Conservation (phyloP, 768 basidiomycete species). For the Lentinula sp. region DNA sequence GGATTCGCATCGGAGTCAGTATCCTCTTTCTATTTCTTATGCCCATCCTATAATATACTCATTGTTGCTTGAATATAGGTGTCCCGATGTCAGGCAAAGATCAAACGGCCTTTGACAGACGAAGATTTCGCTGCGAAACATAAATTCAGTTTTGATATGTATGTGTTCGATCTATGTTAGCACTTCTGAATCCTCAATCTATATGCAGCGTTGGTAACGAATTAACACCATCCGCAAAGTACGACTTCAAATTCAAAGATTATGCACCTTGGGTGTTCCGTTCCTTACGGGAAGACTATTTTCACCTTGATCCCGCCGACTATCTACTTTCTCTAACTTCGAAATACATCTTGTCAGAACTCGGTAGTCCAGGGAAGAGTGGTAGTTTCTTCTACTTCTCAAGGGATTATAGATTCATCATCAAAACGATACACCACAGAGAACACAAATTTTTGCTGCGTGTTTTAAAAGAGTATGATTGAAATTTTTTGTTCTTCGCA, state of each 20-base stretch:
- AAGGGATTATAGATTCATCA: conserved; percentile 97
- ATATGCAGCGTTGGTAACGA: conserved; percentile 84
- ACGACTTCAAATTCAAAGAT: conserved; percentile 99
- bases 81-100: conserved; percentile 94
- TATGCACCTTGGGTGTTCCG: conserved; percentile 99
- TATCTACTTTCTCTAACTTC: conserved; percentile 95
- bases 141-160: conserved; percentile 98
- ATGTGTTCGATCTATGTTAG: conserved; percentile 20
- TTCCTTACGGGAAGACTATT: conserved; percentile 87
- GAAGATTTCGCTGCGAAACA: conserved; percentile 87
- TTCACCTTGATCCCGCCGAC: conserved; percentile 95
- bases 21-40: not conserved
- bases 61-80: conserved; percentile 44
- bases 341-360: conserved; percentile 96
- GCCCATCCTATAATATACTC: not conserved
- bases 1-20: conserved; percentile 89
- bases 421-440: conserved; percentile 94
- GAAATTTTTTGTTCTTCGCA: not conserved
- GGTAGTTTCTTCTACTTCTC: conserved; percentile 99
- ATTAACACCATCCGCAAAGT: conserved; percentile 93
- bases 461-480: conserved; percentile 53
- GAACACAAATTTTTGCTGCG: conserved; percentile 91
- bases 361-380: conserved; percentile 97
- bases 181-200: not conserved
- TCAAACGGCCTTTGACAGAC: conserved; percentile 74